These are phyloP conservation scores for Dactylonectria macrodidyma DNA, from an alignment of 2,329 filamentous ascomycete genomes.

Conservation along the genomic window DNA sequence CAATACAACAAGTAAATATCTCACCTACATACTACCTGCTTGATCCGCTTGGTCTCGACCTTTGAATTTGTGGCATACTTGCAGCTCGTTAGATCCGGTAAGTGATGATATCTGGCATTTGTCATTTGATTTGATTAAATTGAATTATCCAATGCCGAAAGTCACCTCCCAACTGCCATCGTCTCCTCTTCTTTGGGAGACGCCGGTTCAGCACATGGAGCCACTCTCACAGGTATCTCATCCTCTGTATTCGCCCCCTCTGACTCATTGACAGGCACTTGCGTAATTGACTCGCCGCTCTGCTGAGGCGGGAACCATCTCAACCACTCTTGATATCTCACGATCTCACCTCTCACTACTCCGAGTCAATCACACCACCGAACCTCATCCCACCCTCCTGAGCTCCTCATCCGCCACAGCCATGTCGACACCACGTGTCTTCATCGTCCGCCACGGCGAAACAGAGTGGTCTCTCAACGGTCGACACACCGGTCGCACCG, in stretches of 20 bases:
- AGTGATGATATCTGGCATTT: not conserved
- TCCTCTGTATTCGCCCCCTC: not conserved
- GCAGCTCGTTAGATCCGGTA: not conserved
- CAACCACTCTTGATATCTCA: constrained; percentile 3
- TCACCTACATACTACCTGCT: not conserved
- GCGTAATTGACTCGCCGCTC: constrained; percentile 8
- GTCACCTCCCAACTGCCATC: constrained; percentile 4
- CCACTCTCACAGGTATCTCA: constrained; percentile 4
- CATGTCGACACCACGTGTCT: constrained; percentile 76
- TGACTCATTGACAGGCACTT: constrained; percentile 17
- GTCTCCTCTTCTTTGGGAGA: constrained; percentile 5
- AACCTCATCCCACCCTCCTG: constrained; percentile 7
- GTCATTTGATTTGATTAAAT: constrained; percentile 8
- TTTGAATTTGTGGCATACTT: not conserved
- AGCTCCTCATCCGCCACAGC: constrained; percentile 14
- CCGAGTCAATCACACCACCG: constrained; percentile 35
- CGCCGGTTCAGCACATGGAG: not conserved
- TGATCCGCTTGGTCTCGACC: not conserved
- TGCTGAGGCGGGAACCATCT: constrained; percentile 7
- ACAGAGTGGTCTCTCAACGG: constrained; percentile 95
- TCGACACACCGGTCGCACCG: constrained; percentile 86
- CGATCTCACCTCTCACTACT: not conserved
- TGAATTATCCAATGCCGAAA: constrained; percentile 16
- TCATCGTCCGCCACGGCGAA: constrained; percentile 91
- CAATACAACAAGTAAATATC: constrained; percentile 16